Base-by-base conservation (phyloP, 345 rosid species). In the Turnera subulata region DNA sequence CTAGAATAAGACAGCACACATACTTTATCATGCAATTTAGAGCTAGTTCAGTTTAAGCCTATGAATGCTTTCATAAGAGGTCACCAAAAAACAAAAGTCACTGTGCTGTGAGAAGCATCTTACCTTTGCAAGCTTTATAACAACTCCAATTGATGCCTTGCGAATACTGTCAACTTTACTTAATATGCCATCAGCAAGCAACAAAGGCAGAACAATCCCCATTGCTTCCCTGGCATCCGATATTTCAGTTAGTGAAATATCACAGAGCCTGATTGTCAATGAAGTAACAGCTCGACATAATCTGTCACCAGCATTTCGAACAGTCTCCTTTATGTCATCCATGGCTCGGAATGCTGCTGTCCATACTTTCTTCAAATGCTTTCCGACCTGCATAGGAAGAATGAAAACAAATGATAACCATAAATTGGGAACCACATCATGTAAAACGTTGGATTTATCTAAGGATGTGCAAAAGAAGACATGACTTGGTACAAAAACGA, bases 301-400 rank as follows among this genome's bases (percentile, higher is more conserved):
- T 71, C 77, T 92, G 74, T 89, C 96, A 59, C 96, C 98, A 47
- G 98, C 88, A 81, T 79, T 84, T 72, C 96, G 78, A 68, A 92
- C 98, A 73, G 96, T 89, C 80, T 92, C 98, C 77, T 92, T 92
- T 57, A 89, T 89, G 81, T 92, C 98, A 83, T 92, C 96, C 98
- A 92, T 89, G 70, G 96, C 96, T 68, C 96, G 96, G 73, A 86
- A 92, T 45, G 91, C 83, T 61, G 79, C 89, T 11, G 72, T 71
- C 96, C 98, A 92, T 46, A 89, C 46, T 68, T 72, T 79, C 80
- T 76, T 84, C 78, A 92, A 69, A 78, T 89, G 83, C 71, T 82
- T 91, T 53, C 80, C 72, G 23, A 92, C 82, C 98, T 92, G 63
- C 38, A 50, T 29, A 45, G 59, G 47, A 63, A 77, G 23, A 68